Evolutionary conservation across 352 stramenopile species (phyloP), one percentile per base, ranked within the genome.

Genomic region (Globisporangium rhizosaccharum): DNA sequence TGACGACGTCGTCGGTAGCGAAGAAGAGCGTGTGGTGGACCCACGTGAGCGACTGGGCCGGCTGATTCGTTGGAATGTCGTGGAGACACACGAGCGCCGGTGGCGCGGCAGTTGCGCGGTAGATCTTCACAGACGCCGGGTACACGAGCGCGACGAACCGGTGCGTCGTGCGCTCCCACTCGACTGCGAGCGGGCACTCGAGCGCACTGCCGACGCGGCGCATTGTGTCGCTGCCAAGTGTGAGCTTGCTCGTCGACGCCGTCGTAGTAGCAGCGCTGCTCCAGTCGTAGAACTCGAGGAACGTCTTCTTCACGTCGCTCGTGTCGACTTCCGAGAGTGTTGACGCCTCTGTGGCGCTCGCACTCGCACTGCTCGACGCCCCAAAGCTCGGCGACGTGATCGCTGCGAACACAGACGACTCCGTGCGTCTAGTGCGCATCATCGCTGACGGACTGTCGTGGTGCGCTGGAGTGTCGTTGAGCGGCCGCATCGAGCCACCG

Each of bases 201-300:
- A 90, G 65, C 5, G 51, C 46, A 4, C 58, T 36, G 26, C 70
- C 67, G 25, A 82, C 56, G 51, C 67, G 66, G 37, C 61, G 60
- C 15, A 79, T 39, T 2, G 39, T 54, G 17, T 49, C 52, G 39
- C 58, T 64, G 3, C 33, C 33, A 7, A 39, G 33, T 7, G 33
- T 39, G 11, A 61, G 26, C 11, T 28, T 48, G 8, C 44, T 25
- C 54, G 44, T 65, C 71, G 28, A 33, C 28, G 26, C 23, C 51
- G 10, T 73, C 49, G 3, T 23, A 23, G 23, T 23, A 23, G 23
- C 18, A 11, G 36, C 12, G 59, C 10, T 14, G 39, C 68, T 69
- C 82, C 82, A 92, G 18, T 87, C 75, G 48, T 89, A 92, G 39
- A 92, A 92, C 41, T 92, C 82, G 25, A 92, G 57, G 26, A 69